Evolutionary conservation across 83 land plant species (phyloP).

Genomic region (Diphasiastrum complanatum): DNA sequence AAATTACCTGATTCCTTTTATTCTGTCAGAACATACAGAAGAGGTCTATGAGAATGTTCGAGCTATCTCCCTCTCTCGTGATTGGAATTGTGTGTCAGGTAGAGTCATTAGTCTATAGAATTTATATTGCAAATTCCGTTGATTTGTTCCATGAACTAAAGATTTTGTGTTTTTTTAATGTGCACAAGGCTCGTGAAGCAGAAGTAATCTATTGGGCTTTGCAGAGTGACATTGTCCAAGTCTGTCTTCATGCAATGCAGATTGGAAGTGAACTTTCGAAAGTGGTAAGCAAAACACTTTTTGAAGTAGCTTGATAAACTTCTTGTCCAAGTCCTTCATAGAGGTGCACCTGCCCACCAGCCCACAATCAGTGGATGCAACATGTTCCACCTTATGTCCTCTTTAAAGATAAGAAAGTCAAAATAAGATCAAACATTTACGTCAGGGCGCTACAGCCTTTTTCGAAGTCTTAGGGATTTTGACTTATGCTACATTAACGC

Average conservation of each 20-base stretch:
- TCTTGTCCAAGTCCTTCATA: not conserved
- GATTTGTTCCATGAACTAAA: too few relatives aligned
- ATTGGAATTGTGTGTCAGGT: constrained; percentile 48
- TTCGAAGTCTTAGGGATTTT: too few relatives aligned
- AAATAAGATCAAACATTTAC: too few relatives aligned
- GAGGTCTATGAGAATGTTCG: constrained; percentile 34
- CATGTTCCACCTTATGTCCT: too few relatives aligned
- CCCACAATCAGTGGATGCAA: too few relatives aligned
- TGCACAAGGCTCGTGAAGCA: constrained; percentile 33
- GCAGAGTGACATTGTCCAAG: constrained; percentile 23
- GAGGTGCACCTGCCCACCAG: too few relatives aligned
- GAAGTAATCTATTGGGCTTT: constrained; percentile 35
- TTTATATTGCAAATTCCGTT: too few relatives aligned
- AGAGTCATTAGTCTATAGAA: too few relatives aligned
- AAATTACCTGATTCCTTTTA: constrained; percentile 33
- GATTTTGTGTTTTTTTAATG: too few relatives aligned
- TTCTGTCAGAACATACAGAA: constrained; percentile 24
- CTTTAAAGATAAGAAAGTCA: too few relatives aligned
- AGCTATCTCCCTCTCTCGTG: constrained; percentile 37
- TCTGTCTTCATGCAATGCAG: constrained; percentile 28
- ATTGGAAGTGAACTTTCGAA: constrained; percentile 44
- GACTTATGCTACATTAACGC: too few relatives aligned
- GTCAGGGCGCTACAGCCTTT: too few relatives aligned
- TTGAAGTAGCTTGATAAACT: not conserved
- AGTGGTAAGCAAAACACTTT: constrained; percentile 27